Evolutionary conservation across 148 eudicot genomes (phyloP), one percentile per base, ranked within the genome.

Genomic region (Chenopodium suecicum): DNA sequence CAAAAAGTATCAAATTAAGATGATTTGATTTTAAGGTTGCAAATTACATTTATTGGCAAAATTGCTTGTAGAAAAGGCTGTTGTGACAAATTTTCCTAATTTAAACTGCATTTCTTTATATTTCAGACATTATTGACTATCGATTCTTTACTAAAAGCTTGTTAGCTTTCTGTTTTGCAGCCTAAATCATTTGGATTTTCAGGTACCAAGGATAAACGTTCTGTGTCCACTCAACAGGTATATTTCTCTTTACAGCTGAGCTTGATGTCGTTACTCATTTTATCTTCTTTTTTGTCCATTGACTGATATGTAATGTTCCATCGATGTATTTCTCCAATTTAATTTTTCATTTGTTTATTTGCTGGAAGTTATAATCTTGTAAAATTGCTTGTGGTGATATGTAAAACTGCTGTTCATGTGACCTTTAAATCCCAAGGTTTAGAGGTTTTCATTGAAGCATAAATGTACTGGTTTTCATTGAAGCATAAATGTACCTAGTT

Each of bases 161-260:
- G 13, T 32, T 83, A 37, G 20, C 54, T 23, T 37, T 78, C 29
- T 84, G 10, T 86, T 80, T 88, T 76, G 79, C 93, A 96, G 99
- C 88, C 94, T 25, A 90, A 90, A 82, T 89, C 98, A 50, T 97
- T 97, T 89, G 99, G 99, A 78, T 97, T 97, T 90, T 85, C 98
- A 77, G 98, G 99, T 73, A 97, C 98, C 29, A 94, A 97, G 87
- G 98, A 96, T 88, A 96, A 96, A 89, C 95, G 99, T 13, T 74
- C 98, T 79, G 94, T 96, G 62, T 79, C 99, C 44, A 94, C 99
- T 65, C 99, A 96, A 86, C 89, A 88, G 97, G 99, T 88, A 81
- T 62, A 56, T 67, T 75, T 84, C 66, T 76, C 48, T 70, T 77
- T 79, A 83, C 32, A 41, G 22, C 60, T 79, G 22, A 48, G 52